Evolutionary conservation across 371 early-diverging fungal genomes (phyloP), one percentile per base, ranked within the genome.

Genomic region (Saksenaea oblongispora): DNA sequence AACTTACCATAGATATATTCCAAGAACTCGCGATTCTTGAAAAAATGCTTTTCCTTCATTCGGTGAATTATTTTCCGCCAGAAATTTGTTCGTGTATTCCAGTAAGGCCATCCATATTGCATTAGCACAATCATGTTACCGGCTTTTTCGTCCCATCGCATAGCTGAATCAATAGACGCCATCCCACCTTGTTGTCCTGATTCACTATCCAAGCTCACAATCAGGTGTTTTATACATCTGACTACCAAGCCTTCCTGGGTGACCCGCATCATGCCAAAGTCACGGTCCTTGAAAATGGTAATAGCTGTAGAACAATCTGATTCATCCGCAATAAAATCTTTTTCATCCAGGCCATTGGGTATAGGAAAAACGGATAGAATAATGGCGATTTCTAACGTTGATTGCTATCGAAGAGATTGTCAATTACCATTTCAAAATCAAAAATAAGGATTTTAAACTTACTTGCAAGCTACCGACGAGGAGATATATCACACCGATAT

Each of bases 61-160:
- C 74, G 68, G 17, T 66, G 71, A 18, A 73, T 70, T 14, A 78
- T 75, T 26, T 75, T 75, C 17, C 72, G 58, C 78, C 80, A 80
- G 4, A 78, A 64, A 35, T 74, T 74, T 24, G 80, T 80, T 36
- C 69, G 62, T 27, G 73, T 62, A n/a, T 63, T 69, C 82, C 82
- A 81, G 47, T 81, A 81, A 5, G 79, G 82, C 82, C 82, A 81
- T 18, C 82, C 82, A 63, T 73, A 79, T 59, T 81, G 82, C 79
- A 81, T 79, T 56, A 78, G 42, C 3, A 81, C 82, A 62, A 81
- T 74, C 71, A 81, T 78, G 17, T 76, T 76, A 9, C 82, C 82
- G 1, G 79, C 77, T 27, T 76, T 73, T 54, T 79, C 79, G 18
- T 80, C 80, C 80, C 80, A 80, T 47, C 74, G 71, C 56, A 80